Conservation (phyloP, 306 rosid species). For the Cucumis cinereus region DNA sequence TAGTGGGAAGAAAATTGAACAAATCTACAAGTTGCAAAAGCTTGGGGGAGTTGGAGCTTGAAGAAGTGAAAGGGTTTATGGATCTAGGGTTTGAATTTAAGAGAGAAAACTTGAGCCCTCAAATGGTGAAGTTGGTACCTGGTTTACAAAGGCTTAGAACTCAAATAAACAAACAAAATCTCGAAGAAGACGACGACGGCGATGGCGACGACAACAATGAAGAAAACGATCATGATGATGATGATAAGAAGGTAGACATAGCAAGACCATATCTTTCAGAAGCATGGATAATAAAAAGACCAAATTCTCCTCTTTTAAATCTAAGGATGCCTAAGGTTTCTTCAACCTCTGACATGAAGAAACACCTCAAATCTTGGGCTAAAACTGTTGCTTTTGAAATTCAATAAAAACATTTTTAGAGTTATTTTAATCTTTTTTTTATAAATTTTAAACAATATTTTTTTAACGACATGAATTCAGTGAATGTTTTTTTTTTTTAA, state of each 20-base stretch:
- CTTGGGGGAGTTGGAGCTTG: conserved; percentile 61
- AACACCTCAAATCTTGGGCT: conserved; percentile 59
- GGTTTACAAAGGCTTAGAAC: conserved; percentile 53
- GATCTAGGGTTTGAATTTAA: conserved; percentile 70
- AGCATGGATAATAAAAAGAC: conserved; percentile 68
- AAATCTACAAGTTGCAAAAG: conserved; percentile 60
- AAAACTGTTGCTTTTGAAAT: conserved; percentile 63
- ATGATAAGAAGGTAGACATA: conserved; percentile 11
- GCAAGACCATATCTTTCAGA: conserved; percentile 76
- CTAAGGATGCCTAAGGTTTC: conserved; percentile 39
- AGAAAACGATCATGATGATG: background rate
- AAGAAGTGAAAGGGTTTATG: conserved; percentile 80
- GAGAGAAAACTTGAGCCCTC: conserved; percentile 37
- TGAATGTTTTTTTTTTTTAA: too few species aligned
- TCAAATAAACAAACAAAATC: background rate
- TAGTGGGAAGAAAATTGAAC: conserved; percentile 14
- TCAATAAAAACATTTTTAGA: background rate
- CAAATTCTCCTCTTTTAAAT: conserved; percentile 48
- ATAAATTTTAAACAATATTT: background rate
- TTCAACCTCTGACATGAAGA: conserved; percentile 60
- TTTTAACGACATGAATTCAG: background rate
- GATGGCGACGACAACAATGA: background rate
- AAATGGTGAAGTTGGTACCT: conserved; percentile 57
- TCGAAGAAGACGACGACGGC: conserved; percentile 6
- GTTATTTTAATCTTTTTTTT: background rate